phyloP scores from a whole-genome alignment of 2,329 filamentous ascomycete genomes.

The Pseudogymnoascus sp. region DNA sequence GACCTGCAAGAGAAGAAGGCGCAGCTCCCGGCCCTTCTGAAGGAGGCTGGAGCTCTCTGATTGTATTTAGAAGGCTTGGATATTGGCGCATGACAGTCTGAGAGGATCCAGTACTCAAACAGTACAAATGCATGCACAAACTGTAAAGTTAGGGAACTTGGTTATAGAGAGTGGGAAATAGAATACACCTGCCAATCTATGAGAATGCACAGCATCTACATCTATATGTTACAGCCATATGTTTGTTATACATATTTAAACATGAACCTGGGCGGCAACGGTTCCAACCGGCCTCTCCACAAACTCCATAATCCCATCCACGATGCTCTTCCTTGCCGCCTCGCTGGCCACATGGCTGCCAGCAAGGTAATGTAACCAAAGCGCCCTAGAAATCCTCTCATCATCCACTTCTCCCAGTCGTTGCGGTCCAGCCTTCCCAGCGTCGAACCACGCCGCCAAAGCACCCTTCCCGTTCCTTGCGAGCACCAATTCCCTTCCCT shows the following conservation, averaged over 20 bases:
- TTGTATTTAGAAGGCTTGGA: background rate
- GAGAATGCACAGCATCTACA: constrained; percentile 3
- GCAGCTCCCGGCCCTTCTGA: constrained; percentile 57
- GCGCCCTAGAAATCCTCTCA: constrained; percentile 67
- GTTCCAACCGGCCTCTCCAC: constrained; percentile 83
- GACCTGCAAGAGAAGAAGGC: constrained; percentile 62
- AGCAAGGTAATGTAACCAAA: constrained; percentile 87
- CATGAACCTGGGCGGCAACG: constrained; percentile 64
- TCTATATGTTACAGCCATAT: background rate
- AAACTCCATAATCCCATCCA: constrained; percentile 80
- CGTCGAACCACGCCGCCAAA: constrained; percentile 60
- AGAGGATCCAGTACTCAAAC: background rate
- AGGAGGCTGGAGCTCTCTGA: constrained; percentile 54
- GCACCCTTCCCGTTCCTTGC: constrained; percentile 56
- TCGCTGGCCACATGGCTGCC: constrained; percentile 84
- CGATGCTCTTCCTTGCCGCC: constrained; percentile 67
- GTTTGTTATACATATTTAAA: constrained; percentile 10
- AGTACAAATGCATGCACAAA: background rate
- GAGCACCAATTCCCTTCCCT: constrained; percentile 69
- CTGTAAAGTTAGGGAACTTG: background rate
- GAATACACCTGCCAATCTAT: constrained; percentile 6
- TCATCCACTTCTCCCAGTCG: constrained; percentile 66
- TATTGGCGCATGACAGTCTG: background rate
- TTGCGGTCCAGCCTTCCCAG: constrained; percentile 38
- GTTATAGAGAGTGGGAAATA: constrained; percentile 4